Evolutionary conservation across 1,139 yeast species (phyloP).

Genomic region (Ashbya aceris): DNA sequence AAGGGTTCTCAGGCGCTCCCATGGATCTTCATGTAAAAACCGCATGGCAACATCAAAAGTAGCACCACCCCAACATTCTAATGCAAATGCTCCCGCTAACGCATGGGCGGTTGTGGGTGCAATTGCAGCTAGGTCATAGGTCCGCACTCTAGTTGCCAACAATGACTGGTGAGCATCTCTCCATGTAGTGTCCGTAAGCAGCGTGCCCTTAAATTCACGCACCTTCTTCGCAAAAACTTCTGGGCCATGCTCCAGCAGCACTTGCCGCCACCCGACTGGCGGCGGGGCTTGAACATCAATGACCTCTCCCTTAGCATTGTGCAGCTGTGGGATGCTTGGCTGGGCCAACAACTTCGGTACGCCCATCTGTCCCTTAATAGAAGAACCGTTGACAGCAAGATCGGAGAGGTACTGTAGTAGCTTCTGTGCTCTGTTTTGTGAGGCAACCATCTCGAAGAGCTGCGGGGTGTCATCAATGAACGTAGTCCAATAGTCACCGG

Average conservation of each 20-base stretch:
- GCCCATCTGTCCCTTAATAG: conserved; percentile 92
- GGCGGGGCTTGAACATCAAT: conserved; percentile 54
- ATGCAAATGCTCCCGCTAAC: conserved; percentile 79
- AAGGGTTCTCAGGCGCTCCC: conserved; percentile 87
- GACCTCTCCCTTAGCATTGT: conserved; percentile 44
- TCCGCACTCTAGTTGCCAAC: conserved; percentile 94
- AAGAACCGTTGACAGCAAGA: conserved; percentile 87
- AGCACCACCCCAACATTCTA: conserved; percentile 99
- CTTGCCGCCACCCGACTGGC: conserved; percentile 86
- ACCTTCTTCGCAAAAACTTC: conserved; percentile 82
- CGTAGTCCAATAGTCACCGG: conserved; percentile 95
- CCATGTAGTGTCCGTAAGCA: conserved; percentile 98
- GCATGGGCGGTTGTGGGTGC: conserved; percentile 95
- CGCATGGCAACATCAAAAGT: conserved; percentile 98
- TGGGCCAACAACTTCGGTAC: conserved; percentile 70
- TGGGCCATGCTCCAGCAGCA: conserved; percentile 77
- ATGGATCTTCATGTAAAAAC: conserved; percentile 96
- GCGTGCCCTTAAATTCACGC: conserved; percentile 73
- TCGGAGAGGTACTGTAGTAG: conserved; percentile 84
- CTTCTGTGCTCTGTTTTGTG: conserved; percentile 96
- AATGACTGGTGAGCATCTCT: conserved; percentile 99
- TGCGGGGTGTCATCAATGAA: conserved; percentile 97
- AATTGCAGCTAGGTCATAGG: conserved; percentile 80
- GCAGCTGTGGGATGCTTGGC: conserved; percentile 65
- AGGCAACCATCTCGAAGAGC: conserved; percentile 86